These are phyloP conservation scores for Amanita pallidorosea DNA, from an alignment of 768 basidiomycete species.

Conservation along the genomic window DNA sequence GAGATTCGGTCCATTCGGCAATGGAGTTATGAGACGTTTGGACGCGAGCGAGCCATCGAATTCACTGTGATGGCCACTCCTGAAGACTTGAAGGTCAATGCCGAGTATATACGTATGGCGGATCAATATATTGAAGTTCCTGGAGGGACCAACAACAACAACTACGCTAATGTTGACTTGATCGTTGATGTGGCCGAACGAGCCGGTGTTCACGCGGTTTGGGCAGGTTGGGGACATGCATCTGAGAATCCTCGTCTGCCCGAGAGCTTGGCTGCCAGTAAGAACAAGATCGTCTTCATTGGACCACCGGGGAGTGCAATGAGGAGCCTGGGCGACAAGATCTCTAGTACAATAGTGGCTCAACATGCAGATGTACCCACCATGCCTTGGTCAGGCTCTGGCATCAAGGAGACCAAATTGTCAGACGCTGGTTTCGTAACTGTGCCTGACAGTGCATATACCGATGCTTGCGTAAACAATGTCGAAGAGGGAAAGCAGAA, in stretches of 20 bases:
- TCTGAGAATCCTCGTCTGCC: conserved; percentile 97
- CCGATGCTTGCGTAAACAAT: conserved; percentile 74
- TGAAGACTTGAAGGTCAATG: conserved; percentile 96
- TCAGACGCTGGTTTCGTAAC: conserved; percentile 85
- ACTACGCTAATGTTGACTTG: conserved; percentile 98
- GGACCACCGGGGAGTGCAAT: conserved; percentile 98
- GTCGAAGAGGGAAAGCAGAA: conserved; percentile 80
- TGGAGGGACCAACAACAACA: conserved; percentile 97
- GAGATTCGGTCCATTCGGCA: conserved; percentile 98
- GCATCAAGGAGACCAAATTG: conserved; percentile 78
- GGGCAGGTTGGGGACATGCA: conserved; percentile 99
- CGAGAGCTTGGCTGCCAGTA: conserved; percentile 83
- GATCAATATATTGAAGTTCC: conserved; percentile 99
- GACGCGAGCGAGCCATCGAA: conserved; percentile 89
- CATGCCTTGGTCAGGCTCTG: conserved; percentile 98
- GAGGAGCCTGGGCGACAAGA: conserved; percentile 98
- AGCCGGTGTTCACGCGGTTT: conserved; percentile 95
- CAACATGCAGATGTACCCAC: conserved; percentile 95
- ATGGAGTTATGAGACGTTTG: conserved; percentile 99
- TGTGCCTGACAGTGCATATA: conserved; percentile 87
- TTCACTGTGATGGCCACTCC: conserved; percentile 99
- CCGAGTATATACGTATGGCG: conserved; percentile 99
- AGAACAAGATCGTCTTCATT: conserved; percentile 97
- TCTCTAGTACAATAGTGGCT: conserved; percentile 98
- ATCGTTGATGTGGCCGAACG: conserved; percentile 98